Percentiles rank a stretch among this genome's conserved stretches.
Conservation (phyloP, 345 rosid genomes). For the Nasturtium officinale region DNA sequence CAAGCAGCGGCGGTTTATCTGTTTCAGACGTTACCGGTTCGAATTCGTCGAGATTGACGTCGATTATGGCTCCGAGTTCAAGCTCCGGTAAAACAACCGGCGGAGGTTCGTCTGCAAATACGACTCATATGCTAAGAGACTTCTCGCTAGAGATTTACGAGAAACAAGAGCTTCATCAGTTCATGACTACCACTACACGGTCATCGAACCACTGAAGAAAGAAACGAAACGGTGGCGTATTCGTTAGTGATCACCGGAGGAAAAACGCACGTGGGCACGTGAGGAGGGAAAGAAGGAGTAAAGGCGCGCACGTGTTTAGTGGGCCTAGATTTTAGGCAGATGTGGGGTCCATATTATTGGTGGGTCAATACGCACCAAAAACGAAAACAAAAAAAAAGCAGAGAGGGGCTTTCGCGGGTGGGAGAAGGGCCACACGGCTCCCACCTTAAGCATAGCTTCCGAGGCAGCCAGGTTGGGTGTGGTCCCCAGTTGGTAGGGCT, state of each 20-base stretch:
- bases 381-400: neutral
- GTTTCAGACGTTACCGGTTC: constrained; percentile 42
- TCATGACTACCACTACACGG: constrained; percentile 51
- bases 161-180: constrained; percentile 64
- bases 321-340: constrained; percentile 48
- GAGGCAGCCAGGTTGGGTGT: constrained; percentile 52
- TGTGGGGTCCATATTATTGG: constrained; percentile 48
- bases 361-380: constrained; percentile 57
- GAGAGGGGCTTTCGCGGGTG: constrained; percentile 11
- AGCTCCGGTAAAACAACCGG: constrained; percentile 44
- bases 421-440: constrained; percentile 36
- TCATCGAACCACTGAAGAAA: constrained; percentile 53
- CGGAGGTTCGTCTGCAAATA: constrained; percentile 22
- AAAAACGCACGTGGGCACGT: constrained; percentile 62
- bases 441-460: constrained; percentile 50
- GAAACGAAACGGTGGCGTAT: constrained; percentile 1
- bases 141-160: constrained; percentile 77
- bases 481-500: constrained; percentile 50
- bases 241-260: neutral
- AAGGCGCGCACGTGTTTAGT: constrained; percentile 64
- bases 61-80: constrained; percentile 63
- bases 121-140: constrained; percentile 67
- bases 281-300: constrained; percentile 34
- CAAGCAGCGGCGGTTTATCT: constrained; percentile 25
- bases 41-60: constrained; percentile 38